phyloP scores from a whole-genome alignment of 179 eudicot species.

The Sideroxylon spinosum region DNA sequence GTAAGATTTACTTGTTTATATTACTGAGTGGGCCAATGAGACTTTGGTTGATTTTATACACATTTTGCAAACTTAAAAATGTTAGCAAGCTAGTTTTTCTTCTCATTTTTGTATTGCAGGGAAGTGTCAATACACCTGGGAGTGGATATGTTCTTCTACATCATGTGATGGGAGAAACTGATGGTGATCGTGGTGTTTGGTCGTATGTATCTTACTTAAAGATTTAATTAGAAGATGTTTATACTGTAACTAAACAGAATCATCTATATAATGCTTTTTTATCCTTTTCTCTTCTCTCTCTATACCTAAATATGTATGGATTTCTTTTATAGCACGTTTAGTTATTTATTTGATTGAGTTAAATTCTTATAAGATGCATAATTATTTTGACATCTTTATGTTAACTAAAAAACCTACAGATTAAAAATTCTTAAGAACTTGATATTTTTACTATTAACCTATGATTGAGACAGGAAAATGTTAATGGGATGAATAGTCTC shows the following conservation, averaged over 20 bases:
- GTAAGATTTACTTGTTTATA: background rate
- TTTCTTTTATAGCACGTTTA: background rate
- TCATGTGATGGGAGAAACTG: constrained; percentile 98
- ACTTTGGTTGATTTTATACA: background rate
- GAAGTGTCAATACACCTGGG: constrained; percentile 82
- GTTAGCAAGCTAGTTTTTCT: background rate
- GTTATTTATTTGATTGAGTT: background rate
- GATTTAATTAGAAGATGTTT: constrained; percentile 6
- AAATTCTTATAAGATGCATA: background rate
- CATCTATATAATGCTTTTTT: too few relatives aligned
- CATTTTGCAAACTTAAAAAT: background rate
- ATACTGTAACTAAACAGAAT: background rate
- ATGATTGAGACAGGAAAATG: background rate
- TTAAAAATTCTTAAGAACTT: background rate
- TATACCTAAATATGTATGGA: constrained; percentile 1
- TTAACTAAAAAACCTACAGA: background rate
- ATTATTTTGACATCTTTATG: background rate
- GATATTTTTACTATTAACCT: background rate
- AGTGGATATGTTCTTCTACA: constrained; percentile 96
- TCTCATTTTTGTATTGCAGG: constrained; percentile 34
- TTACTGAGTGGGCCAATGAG: background rate
- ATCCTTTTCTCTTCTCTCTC: background rate
- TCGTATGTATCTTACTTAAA: constrained; percentile 66
- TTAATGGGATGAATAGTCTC: background rate
- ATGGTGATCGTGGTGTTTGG: constrained; percentile 94